These are phyloP conservation scores for Thermoascus crustaceus DNA, from an alignment of 2,329 filamentous ascomycete species.

Conservation along the genomic window DNA sequence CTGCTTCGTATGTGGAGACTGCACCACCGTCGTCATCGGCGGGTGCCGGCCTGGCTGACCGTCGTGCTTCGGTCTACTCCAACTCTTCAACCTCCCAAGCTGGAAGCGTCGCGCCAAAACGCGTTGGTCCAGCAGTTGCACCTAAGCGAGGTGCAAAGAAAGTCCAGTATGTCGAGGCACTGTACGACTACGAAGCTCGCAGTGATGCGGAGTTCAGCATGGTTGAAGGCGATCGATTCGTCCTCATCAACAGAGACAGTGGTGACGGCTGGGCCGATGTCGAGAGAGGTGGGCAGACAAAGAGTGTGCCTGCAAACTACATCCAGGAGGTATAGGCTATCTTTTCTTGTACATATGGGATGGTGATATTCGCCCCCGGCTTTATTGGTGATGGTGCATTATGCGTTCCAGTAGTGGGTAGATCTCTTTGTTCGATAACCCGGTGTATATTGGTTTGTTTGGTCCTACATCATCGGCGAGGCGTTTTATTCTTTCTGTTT, in stretches of 20 bases:
- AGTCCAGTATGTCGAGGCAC: slow-evolving; percentile 80
- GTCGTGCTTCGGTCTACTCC: slow-evolving; percentile 69
- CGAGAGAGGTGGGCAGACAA: slow-evolving; percentile 77
- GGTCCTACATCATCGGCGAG: too few species aligned
- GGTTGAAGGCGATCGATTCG: slow-evolving; percentile 82
- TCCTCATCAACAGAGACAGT: slow-evolving; percentile 76
- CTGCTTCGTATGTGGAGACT: slow-evolving; percentile 74
- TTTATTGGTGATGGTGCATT: too few species aligned
- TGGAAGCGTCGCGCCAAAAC: slow-evolving; percentile 54
- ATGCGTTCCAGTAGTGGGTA: too few species aligned
- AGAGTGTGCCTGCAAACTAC: slow-evolving; percentile 91
- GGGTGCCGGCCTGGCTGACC: slow-evolving; percentile 33
- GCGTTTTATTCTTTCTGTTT: too few species aligned
- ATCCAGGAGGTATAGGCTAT: slow-evolving; percentile 58
- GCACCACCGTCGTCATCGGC: slow-evolving; percentile 35
- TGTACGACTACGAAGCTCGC: slow-evolving; percentile 86
- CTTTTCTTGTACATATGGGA: slow-evolving; percentile 21
- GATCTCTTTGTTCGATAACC: too few species aligned
- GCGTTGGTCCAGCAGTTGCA: slow-evolving; percentile 85
- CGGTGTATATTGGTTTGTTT: too few species aligned
- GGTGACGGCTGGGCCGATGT: slow-evolving; percentile 98
- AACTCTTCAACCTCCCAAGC: slow-evolving; percentile 64
- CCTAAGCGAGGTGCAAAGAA: slow-evolving; percentile 89
- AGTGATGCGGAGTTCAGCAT: slow-evolving; percentile 85
- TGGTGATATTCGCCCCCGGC: too few species aligned